phyloP scores from a whole-genome alignment of 305 asterid species.

The Solanum chacoense region DNA sequence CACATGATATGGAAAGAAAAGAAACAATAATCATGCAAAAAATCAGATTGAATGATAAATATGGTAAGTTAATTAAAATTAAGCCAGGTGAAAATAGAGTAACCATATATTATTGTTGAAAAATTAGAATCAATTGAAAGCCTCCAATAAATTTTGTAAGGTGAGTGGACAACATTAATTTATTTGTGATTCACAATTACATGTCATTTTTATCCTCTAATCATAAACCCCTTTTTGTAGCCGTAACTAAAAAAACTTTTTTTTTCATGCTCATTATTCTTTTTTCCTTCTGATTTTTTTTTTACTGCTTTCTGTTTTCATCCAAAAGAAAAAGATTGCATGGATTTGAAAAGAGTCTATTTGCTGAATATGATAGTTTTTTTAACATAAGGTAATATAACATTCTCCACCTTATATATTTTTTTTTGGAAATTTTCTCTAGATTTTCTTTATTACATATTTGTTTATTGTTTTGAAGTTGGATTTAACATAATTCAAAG shows the following conservation, averaged over 20 bases:
- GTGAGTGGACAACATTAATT: background rate
- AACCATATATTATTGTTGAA: background rate
- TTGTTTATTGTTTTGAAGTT: background rate
- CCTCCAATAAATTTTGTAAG: background rate
- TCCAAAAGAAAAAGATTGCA: background rate
- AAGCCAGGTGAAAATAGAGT: background rate
- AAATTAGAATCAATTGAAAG: background rate
- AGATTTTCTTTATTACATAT: background rate
- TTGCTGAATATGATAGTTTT: background rate
- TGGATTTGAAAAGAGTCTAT: background rate
- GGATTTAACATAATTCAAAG: background rate
- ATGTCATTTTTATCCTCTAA: background rate
- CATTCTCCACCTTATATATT: background rate
- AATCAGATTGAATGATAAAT: background rate
- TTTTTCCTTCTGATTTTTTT: background rate
- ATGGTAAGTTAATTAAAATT: background rate
- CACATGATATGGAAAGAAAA: background rate
- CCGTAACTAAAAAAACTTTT: background rate
- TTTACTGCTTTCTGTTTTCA: background rate
- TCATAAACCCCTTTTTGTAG: background rate
- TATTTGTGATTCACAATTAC: background rate
- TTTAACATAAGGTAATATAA: background rate
- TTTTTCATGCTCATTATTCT: background rate
- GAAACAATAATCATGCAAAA: background rate
- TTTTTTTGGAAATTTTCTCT: background rate